Conservation (phyloP, 768 basidiomycete species). For the Butyriboletus loyo region DNA sequence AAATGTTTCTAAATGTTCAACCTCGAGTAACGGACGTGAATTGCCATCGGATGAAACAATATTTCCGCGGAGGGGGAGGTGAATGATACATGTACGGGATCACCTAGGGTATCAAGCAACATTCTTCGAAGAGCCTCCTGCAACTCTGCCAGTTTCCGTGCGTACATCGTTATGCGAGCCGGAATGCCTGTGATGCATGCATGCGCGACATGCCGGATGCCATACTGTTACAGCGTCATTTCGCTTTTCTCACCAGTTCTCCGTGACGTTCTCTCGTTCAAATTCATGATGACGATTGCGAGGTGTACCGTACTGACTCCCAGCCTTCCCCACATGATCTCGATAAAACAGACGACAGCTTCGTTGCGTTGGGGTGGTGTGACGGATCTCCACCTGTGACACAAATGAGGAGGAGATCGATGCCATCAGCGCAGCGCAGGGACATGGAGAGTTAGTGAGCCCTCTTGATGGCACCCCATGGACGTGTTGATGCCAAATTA, state of each 20-base stretch:
- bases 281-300: conserved; percentile 11
- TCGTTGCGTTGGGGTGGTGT: conserved; percentile 3
- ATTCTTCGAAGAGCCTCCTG: not conserved
- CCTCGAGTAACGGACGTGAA: too few species aligned
- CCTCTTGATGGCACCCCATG: conserved; percentile 7
- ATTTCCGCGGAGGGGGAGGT: too few species aligned
- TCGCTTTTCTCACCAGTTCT: conserved; percentile 14
- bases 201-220: conserved; percentile 1
- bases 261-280: conserved; percentile 5
- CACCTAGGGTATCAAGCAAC: not conserved
- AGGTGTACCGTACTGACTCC: conserved; percentile 2
- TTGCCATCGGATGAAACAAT: too few species aligned
- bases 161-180: not conserved
- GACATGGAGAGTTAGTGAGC: conserved; percentile 4
- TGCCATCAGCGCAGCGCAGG: conserved; percentile 1
- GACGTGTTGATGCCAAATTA: not conserved
- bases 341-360: conserved; percentile 12
- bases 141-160: conserved; percentile 1
- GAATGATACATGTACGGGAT: too few species aligned
- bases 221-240: not conserved
- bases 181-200: conserved; percentile 10
- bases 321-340: conserved; percentile 15
- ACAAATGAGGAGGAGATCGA: conserved; percentile 18
- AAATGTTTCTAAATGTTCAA: too few species aligned
- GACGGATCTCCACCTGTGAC: conserved; percentile 3